Evolutionary conservation across 768 basidiomycete species (phyloP).

Genomic region (Tephrocybe sp.): DNA sequence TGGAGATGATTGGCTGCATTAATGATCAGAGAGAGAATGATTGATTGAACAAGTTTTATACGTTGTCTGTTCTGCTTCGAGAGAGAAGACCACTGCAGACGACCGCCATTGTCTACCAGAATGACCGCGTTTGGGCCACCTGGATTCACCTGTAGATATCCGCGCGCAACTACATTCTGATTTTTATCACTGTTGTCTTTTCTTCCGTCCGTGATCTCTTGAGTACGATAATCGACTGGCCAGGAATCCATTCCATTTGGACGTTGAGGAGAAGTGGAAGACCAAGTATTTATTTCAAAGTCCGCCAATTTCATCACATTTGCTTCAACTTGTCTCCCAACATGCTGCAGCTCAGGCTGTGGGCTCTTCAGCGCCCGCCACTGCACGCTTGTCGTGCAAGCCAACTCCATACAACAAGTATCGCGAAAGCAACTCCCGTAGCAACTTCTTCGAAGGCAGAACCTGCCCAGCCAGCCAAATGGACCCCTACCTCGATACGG

Average conservation of each 20-base stretch:
- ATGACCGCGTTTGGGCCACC: slow-evolving; percentile 57
- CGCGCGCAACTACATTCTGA: slow-evolving; percentile 23
- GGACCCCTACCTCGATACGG: slow-evolving; percentile 83
- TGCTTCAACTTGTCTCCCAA: slow-evolving; percentile 8
- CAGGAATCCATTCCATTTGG: slow-evolving; percentile 75
- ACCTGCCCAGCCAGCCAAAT: slow-evolving; percentile 47
- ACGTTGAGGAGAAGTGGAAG: too few species aligned
- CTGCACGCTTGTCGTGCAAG: slow-evolving; percentile 32
- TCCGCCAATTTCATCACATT: slow-evolving; percentile 2
- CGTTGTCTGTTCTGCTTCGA: slow-evolving; percentile 27
- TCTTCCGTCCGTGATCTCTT: slow-evolving; percentile 24
- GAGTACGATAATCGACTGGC: slow-evolving; percentile 53
- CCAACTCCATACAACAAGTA: slow-evolving; percentile 43
- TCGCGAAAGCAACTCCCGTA: slow-evolving; percentile 29
- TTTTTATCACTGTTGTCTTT: too few species aligned
- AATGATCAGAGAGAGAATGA: background rate
- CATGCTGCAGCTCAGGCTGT: slow-evolving; percentile 51
- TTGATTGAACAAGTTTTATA: slow-evolving; percentile 3
- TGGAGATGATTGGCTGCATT: slow-evolving; percentile 15
- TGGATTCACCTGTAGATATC: slow-evolving; percentile 54
- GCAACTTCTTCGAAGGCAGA: slow-evolving; percentile 29
- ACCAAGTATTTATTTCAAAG: too few species aligned
- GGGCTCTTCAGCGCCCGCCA: slow-evolving; percentile 42
- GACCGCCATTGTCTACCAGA: slow-evolving; percentile 43
- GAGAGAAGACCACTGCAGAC: slow-evolving; percentile 54